Evolutionary conservation across 1,284 basidiomycete species (phyloP).

Genomic region (Tilletia indica): DNA sequence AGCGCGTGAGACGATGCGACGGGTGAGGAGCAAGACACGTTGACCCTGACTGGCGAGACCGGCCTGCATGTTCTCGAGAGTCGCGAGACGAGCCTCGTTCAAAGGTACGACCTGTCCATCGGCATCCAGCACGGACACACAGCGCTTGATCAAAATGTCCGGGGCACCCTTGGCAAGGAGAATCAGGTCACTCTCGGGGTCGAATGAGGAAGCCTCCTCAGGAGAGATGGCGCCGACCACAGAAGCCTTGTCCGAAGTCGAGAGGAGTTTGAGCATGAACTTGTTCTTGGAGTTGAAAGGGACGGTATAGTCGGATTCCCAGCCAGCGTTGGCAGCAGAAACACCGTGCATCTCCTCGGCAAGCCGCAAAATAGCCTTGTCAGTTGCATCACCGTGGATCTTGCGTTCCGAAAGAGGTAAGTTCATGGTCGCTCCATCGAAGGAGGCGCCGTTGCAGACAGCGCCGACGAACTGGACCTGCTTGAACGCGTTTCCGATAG

Average conservation of each 20-base stretch:
- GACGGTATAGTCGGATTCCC: constrained; percentile 57
- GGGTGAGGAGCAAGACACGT: constrained; percentile 63
- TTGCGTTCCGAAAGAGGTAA: constrained; percentile 59
- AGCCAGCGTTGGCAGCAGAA: constrained; percentile 50
- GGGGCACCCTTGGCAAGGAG: constrained; percentile 48
- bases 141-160: constrained; percentile 35
- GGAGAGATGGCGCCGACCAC: constrained; percentile 48
- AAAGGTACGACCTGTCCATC: constrained; percentile 34
- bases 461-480: constrained; percentile 27
- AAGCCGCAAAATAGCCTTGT: constrained; percentile 66
- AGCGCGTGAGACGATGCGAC: constrained; percentile 46
- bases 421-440: constrained; percentile 57
- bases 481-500: constrained; percentile 25
- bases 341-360: constrained; percentile 61
- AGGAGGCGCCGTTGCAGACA: constrained; percentile 65
- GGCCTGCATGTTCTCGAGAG: constrained; percentile 27
- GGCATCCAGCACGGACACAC: constrained; percentile 6
- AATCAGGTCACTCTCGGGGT: constrained; percentile 25
- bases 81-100: constrained; percentile 29
- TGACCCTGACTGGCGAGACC: constrained; percentile 65
- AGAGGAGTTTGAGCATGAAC: constrained; percentile 63
- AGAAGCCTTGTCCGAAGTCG: constrained; percentile 54
- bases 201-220: constrained; percentile 53
- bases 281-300: constrained; percentile 69
- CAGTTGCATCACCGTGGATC: constrained; percentile 68